Evolutionary conservation across 1,139 yeast genomes (phyloP).

Genomic region (Hansenula lynferdii): DNA sequence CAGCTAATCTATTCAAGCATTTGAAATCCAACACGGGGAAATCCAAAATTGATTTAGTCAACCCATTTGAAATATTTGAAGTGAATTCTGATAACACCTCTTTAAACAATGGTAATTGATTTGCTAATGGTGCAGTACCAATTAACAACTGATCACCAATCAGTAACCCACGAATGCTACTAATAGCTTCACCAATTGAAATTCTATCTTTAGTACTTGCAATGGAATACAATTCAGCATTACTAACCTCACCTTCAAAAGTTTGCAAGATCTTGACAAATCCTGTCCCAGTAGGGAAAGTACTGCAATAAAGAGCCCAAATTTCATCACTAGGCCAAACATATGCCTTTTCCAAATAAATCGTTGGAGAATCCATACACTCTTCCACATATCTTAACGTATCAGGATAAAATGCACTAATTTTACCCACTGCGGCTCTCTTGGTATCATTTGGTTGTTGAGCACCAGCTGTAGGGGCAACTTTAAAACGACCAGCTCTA

Average conservation of each 20-base stretch:
- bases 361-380: slow-evolving; percentile 42
- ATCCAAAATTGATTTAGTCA: slow-evolving; percentile 29
- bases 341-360: slow-evolving; percentile 47
- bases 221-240: slow-evolving; percentile 30
- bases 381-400: slow-evolving; percentile 41
- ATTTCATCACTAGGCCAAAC: slow-evolving; percentile 69
- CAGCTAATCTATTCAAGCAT: slow-evolving; percentile 9
- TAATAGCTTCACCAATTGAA: slow-evolving; percentile 41
- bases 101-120: slow-evolving; percentile 16
- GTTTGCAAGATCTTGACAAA: slow-evolving; percentile 40
- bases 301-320: slow-evolving; percentile 49
- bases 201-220: slow-evolving; percentile 42
- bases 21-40: slow-evolving; percentile 11
- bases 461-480: slow-evolving; percentile 13
- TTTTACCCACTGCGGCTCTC: slow-evolving; percentile 43
- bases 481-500: slow-evolving; percentile 80
- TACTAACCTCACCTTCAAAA: slow-evolving; percentile 39
- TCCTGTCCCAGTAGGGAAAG: slow-evolving; percentile 44
- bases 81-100: slow-evolving; percentile 13
- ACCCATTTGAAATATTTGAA: slow-evolving; percentile 10
- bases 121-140: slow-evolving; percentile 54
- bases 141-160: slow-evolving; percentile 52
- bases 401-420: slow-evolving; percentile 44
- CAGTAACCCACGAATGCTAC: slow-evolving; percentile 29
- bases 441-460: slow-evolving; percentile 15